Percentiles rank a stretch among this genome's conserved stretches.
Conservation (phyloP, 1,284 basidiomycete species). For the Schizopora paradoxa region DNA sequence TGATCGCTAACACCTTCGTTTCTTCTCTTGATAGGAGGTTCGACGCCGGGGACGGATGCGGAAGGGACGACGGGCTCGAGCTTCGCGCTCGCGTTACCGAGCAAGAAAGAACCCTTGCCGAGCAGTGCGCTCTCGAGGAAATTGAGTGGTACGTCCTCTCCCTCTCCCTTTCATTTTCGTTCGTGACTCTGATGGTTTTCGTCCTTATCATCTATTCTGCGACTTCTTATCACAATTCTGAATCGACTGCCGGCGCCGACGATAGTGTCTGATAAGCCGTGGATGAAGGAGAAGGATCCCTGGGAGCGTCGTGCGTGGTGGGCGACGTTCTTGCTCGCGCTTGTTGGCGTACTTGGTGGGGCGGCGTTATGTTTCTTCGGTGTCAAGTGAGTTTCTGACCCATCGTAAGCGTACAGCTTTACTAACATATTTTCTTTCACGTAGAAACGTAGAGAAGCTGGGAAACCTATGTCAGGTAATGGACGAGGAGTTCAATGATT, state of each 20-base stretch:
- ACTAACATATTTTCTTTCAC: not conserved
- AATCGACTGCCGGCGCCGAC: not conserved
- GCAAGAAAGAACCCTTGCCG: slow-evolving; percentile 16
- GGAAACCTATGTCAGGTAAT: slow-evolving; percentile 60
- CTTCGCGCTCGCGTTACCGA: slow-evolving; percentile 10
- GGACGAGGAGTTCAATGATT: slow-evolving; percentile 59
- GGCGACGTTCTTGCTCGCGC: slow-evolving; percentile 44
- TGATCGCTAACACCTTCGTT: too few relatives aligned
- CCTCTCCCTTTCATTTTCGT: not conserved
- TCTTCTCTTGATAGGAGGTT: too few relatives aligned
- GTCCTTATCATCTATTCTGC: not conserved
- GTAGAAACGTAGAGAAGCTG: slow-evolving; percentile 36
- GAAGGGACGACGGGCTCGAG: slow-evolving; percentile 6
- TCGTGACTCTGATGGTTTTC: not conserved
- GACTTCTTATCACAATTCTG: not conserved
- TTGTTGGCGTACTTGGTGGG: slow-evolving; percentile 41
- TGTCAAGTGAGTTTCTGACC: slow-evolving; percentile 21
- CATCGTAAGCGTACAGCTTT: not conserved
- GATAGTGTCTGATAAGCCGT: slow-evolving; percentile 46
- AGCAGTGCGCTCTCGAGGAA: slow-evolving; percentile 15
- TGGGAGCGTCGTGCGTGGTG: slow-evolving; percentile 51
- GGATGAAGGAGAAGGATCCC: slow-evolving; percentile 47
- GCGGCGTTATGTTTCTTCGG: slow-evolving; percentile 45
- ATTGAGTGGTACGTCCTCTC: slow-evolving; percentile 8
- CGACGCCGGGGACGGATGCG: slow-evolving; percentile 8